These are phyloP conservation scores for Chromosphaera perkinsii DNA, from an alignment of 208 protist genomes.

Conservation along the genomic window DNA sequence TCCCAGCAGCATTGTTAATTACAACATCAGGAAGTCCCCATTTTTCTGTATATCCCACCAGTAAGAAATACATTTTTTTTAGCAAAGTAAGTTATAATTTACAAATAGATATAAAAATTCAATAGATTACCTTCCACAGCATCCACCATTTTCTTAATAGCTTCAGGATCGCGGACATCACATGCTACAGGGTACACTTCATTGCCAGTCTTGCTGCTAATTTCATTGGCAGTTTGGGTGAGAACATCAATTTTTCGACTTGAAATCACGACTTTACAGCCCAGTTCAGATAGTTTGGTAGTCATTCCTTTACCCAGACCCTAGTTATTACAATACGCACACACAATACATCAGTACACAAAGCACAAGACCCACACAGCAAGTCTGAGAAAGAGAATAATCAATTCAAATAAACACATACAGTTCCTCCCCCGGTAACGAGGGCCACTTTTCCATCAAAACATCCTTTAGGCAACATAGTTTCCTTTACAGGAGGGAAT, in stretches of 20 bases:
- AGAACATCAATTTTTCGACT: constrained; percentile 4
- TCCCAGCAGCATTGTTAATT: constrained; percentile 34
- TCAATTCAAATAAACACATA: no score
- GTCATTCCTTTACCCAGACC: background rate
- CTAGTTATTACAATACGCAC: no score
- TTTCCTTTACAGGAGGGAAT: background rate
- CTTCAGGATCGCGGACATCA: constrained; percentile 15
- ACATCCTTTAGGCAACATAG: constrained; percentile 6
- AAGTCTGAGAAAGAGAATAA: no score
- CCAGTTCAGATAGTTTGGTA: background rate
- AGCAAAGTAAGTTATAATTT: no score
- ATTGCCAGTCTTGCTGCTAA: constrained; percentile 15
- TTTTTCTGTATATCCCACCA: background rate
- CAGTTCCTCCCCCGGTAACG: constrained; percentile 26
- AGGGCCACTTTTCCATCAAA: constrained; percentile 16
- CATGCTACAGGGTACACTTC: background rate
- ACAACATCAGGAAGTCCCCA: constrained; percentile 27
- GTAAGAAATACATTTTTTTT: no score
- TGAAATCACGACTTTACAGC: background rate
- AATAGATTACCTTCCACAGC: no score
- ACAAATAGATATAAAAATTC: no score
- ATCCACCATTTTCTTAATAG: constrained; percentile 7
- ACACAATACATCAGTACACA: no score
- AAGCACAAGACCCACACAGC: no score
- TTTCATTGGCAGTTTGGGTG: background rate